A percentile compares a stretch with the other conserved stretches of the same genome.
Conservation (phyloP, 2,329 filamentous ascomycete genomes). For the Pseudocercospora cruenta region DNA sequence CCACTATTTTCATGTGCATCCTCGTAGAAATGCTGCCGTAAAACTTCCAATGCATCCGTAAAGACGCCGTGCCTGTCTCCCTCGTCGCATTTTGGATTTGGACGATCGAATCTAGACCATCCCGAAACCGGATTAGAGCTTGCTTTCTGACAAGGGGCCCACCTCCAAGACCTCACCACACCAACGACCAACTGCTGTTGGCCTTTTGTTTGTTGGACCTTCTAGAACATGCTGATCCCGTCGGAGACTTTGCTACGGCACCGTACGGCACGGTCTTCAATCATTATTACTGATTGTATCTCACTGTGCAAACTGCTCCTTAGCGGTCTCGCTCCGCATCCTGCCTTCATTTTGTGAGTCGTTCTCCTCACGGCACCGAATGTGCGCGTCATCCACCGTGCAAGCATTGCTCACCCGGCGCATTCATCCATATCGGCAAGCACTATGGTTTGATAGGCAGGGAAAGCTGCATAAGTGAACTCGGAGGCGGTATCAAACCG, state of each 20-base stretch:
- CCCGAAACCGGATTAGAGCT: background rate
- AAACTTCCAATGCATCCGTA: background rate
- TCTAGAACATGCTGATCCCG: background rate
- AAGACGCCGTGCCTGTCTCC: background rate
- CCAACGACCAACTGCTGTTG: background rate
- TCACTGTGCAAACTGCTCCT: no score
- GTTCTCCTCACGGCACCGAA: background rate
- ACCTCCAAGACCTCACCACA: background rate
- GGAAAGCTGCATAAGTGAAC: no score
- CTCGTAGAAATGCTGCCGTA: background rate
- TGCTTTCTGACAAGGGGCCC: background rate
- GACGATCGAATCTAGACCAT: constrained; percentile 2
- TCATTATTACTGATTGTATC: background rate
- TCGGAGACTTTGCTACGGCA: background rate
- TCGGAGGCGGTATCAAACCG: no score
- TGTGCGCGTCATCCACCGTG: background rate
- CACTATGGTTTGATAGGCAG: no score
- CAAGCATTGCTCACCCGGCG: background rate
- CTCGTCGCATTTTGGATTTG: background rate
- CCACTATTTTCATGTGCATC: no score
- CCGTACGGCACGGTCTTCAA: background rate
- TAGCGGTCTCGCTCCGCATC: no score
- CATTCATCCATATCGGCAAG: background rate
- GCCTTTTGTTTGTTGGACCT: background rate
- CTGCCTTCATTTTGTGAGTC: background rate